Conservation (phyloP, 352 stramenopile genomes). For the Lagenidium giganteum region DNA sequence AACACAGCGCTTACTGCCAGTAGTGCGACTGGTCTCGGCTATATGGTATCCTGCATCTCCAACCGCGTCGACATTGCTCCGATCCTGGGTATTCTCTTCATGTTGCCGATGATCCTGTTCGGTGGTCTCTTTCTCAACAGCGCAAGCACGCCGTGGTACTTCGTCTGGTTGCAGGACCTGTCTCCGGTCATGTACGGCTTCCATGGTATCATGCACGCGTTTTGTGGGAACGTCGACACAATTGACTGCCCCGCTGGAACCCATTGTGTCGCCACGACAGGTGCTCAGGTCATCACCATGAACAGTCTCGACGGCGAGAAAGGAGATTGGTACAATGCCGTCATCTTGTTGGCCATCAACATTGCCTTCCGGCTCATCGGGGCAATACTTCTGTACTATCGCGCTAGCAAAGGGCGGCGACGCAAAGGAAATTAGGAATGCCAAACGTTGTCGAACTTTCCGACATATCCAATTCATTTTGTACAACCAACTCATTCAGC, state of each 20-base stretch:
- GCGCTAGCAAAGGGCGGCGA: too few relatives aligned
- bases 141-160: constrained; percentile 23
- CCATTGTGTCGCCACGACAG: constrained; percentile 8
- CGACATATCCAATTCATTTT: too few relatives aligned
- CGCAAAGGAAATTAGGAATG: too few relatives aligned
- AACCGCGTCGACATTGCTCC: constrained; percentile 21
- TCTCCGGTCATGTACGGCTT: constrained; percentile 34
- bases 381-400: too few relatives aligned
- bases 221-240: constrained; percentile 17
- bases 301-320: too few relatives aligned
- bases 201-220: constrained; percentile 23
- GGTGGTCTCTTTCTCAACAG: constrained; percentile 32
- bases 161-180: constrained; percentile 27
- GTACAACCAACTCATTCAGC: too few relatives aligned
- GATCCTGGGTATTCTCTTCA: constrained; percentile 27
- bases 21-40: constrained; percentile 17
- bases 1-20: constrained; percentile 15
- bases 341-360: constrained; percentile 22
- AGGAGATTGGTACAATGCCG: constrained; percentile 12
- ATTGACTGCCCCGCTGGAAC: constrained; percentile 18
- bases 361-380: constrained; percentile 21
- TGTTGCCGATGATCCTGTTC: constrained; percentile 35
- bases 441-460: too few relatives aligned
- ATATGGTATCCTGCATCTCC: constrained; percentile 29
- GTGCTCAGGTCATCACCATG: constrained; percentile 20